These are phyloP conservation scores for Staphylotrichum tortipilum DNA, from an alignment of 495 filamentous ascomycete genomes.

Conservation along the genomic window DNA sequence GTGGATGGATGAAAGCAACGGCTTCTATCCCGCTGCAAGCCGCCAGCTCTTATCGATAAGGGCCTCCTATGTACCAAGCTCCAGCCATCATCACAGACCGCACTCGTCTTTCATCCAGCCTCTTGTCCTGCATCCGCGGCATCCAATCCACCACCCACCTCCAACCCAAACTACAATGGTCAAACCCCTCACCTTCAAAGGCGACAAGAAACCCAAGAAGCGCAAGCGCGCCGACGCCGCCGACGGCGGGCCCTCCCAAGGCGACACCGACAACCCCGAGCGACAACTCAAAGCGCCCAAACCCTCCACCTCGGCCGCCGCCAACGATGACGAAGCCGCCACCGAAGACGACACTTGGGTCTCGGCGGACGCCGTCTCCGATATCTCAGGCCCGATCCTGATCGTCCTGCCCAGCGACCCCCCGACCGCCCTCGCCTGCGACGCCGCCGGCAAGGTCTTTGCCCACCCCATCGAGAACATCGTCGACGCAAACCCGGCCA, in stretches of 20 bases:
- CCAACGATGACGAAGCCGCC: conserved; percentile 50
- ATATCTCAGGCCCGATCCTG: conserved; percentile 78
- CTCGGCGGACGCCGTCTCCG: conserved; percentile 61
- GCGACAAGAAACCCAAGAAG: conserved; percentile 92
- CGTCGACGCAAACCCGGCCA: conserved; percentile 63
- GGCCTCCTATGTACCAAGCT: too few relatives aligned
- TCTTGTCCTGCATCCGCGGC: too few relatives aligned
- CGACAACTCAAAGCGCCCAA: conserved; percentile 28
- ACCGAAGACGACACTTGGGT: conserved; percentile 89
- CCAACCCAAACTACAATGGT: conserved; percentile 41
- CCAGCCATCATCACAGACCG: neutral
- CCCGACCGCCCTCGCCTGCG: conserved; percentile 68
- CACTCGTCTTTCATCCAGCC: neutral
- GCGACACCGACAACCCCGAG: conserved; percentile 28
- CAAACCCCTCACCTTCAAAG: conserved; percentile 88
- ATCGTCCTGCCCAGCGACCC: conserved; percentile 63
- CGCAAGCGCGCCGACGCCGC: conserved; percentile 57
- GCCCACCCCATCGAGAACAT: conserved; percentile 72
- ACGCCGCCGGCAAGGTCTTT: conserved; percentile 78
- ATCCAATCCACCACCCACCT: too few relatives aligned
- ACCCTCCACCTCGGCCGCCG: too few relatives aligned
- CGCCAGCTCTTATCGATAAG: conserved; percentile 13
- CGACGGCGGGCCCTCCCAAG: conserved; percentile 23
- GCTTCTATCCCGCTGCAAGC: neutral
- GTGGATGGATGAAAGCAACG: too few relatives aligned